Base-by-base conservation (phyloP, 352 stramenopile species). In the Pythium rishiriense region DNA sequence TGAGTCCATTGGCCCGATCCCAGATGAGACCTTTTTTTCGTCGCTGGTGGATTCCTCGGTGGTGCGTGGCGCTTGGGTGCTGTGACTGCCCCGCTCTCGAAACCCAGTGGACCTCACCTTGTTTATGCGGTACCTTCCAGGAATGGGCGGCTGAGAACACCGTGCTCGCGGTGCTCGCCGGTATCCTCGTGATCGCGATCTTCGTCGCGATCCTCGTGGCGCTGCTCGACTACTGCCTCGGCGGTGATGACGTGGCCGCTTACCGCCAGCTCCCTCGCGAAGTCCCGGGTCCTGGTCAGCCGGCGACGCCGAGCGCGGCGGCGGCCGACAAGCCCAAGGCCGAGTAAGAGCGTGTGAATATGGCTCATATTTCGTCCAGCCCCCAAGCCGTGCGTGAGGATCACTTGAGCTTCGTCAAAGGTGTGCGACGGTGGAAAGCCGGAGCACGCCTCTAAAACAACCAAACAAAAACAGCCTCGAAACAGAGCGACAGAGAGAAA, bases 211-310 rank as follows among this genome's bases (percentile, higher is more conserved):
- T 79, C 15, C 55, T 79, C 14, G 72, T 79, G 22, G 72, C 72
- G 24, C 61, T 79, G 5, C 47, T 79, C 21, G 72, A 79, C 62
- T 76, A 73, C 29, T 79, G 72, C 45, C 68, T 79, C 24, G 66
- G 72, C 22, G 72, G 52, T 24, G 72, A 79, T 58, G 68, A 79
- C 41, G 69, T 88, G 25, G 61, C 72, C 24, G 70, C 76, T 58
- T 87, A 88, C 68, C 74, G 72, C 52, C 78, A 87, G 55, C 57
- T 75, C 29, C 64, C 79, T 52, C 62, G 62, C 37, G n/a, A 69
- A 11, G 52, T 68, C n/a, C 62, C 62, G 26, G 63, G 28, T 4
- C 56, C 55, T 5, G 48, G 62, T 64, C 65, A 64, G 58, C 37
- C 76, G 42, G 63, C 69, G 12, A 46, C 62, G 39, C 26, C 54